Conservation (phyloP, 2,329 filamentous ascomycete genomes). For the Didymella pomorum region DNA sequence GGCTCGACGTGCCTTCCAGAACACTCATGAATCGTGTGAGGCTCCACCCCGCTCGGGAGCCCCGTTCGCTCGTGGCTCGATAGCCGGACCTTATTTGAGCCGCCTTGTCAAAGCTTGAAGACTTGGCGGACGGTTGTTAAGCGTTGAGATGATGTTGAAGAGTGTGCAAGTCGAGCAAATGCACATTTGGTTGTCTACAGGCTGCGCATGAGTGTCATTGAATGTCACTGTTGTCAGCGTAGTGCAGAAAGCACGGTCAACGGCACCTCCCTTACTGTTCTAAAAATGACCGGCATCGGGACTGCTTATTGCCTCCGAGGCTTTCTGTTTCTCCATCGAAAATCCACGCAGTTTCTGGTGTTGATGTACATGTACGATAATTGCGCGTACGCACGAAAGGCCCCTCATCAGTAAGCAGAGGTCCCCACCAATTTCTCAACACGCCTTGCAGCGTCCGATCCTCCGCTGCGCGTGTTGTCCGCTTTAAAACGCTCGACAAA, state of each 20-base stretch:
- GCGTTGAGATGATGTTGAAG: constrained; percentile 1
- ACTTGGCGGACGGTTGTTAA: constrained; percentile 5
- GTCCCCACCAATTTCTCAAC: constrained; percentile 1
- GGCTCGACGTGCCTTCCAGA: constrained; percentile 27
- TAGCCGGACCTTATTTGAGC: constrained; percentile 23
- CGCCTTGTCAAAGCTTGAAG: constrained; percentile 13
- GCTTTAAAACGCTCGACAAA: constrained; percentile 8
- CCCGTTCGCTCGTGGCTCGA: constrained; percentile 24
- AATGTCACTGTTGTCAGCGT: not conserved
- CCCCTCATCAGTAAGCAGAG: constrained; percentile 6
- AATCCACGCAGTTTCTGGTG: constrained; percentile 2
- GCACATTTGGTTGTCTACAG: not conserved
- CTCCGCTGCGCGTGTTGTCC: constrained; percentile 1
- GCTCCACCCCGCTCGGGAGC: constrained; percentile 32
- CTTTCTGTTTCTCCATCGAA: constrained; percentile 4
- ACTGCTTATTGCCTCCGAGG: constrained; percentile 9
- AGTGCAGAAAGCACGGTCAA: not conserved
- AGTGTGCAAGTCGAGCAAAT: not conserved
- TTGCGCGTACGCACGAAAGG: constrained; percentile 1
- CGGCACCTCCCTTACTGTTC: not conserved
- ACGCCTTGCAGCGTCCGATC: constrained; percentile 5
- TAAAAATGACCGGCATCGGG: constrained; percentile 1
- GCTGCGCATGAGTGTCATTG: not conserved
- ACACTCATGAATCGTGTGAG: constrained; percentile 24
- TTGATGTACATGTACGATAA: not conserved